phyloP scores from a whole-genome alignment of 129 eudicot genomes.

The Lactuca sativa region DNA sequence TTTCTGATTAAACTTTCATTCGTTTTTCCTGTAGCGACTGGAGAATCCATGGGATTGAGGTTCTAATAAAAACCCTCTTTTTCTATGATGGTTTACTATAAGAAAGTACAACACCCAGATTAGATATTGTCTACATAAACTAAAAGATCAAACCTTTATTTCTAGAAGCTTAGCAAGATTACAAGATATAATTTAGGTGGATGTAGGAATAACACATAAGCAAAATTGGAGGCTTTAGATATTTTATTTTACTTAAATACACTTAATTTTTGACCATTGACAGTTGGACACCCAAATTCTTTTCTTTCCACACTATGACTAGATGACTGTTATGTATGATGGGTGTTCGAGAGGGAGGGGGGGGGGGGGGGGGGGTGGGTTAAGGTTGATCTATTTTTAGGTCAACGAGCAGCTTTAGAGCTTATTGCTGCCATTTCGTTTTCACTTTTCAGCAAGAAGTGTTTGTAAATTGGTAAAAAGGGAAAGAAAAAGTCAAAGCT shows the following conservation, averaged over 20 bases:
- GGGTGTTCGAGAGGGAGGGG: too few species aligned
- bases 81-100: conserved; percentile 2
- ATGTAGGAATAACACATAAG: conserved; percentile 27
- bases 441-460: conserved; percentile 24
- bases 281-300: neutral
- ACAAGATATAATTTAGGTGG: conserved; percentile 30
- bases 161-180: conserved; percentile 27
- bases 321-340: conserved; percentile 16
- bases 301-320: conserved; percentile 36
- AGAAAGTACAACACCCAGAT: conserved; percentile 13
- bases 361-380: neutral
- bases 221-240: conserved; percentile 19
- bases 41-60: conserved; percentile 36
- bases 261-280: conserved; percentile 15
- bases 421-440: conserved; percentile 7
- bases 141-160: conserved; percentile 18
- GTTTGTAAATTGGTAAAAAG: conserved; percentile 10
- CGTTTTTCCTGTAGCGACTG: conserved; percentile 15
- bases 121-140: conserved; percentile 14
- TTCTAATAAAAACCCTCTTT: conserved; percentile 17
- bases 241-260: conserved; percentile 8
- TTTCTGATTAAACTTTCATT: conserved; percentile 40
- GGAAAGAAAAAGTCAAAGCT: conserved; percentile 7
- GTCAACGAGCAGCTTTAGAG: conserved; percentile 15
- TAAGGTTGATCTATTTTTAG: conserved; percentile 7